A percentile compares a stretch with the other conserved stretches of the same genome.
Evolutionary conservation across 306 rosid species (phyloP).

Genomic region (Prunus padus): DNA sequence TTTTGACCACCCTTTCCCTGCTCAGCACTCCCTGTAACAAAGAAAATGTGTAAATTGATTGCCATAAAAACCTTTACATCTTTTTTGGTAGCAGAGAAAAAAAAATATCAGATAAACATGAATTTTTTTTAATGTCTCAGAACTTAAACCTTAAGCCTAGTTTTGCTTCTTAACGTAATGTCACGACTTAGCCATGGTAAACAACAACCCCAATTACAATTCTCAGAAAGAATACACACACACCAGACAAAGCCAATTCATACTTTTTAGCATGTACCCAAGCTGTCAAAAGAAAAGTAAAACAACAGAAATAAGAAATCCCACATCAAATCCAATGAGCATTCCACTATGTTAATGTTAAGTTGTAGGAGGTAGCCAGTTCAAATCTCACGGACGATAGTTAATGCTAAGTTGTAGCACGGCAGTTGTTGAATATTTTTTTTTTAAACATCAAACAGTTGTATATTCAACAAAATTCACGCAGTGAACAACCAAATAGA

Average conservation of each 20-base stretch:
- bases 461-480: neutral
- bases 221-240: neutral
- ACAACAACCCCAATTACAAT: too few species aligned
- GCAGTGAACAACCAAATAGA: neutral
- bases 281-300: neutral
- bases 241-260: neutral
- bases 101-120: neutral
- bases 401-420: neutral
- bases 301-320: neutral
- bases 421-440: too few species aligned
- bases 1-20: conserved; percentile 10
- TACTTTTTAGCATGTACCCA: neutral
- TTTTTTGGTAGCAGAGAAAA: neutral
- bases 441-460: neutral
- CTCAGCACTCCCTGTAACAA: conserved; percentile 8
- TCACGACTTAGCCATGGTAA: neutral
- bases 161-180: neutral
- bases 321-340: neutral
- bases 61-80: neutral
- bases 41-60: neutral
- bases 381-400: neutral
- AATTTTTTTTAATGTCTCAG: too few species aligned
- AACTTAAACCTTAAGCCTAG: neutral
- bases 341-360: neutral
- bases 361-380: neutral